Percentiles rank a stretch among this genome's conserved stretches.
phyloP scores from a whole-genome alignment of 2,329 filamentous ascomycete species.

The Fusarium chlamydosporum region DNA sequence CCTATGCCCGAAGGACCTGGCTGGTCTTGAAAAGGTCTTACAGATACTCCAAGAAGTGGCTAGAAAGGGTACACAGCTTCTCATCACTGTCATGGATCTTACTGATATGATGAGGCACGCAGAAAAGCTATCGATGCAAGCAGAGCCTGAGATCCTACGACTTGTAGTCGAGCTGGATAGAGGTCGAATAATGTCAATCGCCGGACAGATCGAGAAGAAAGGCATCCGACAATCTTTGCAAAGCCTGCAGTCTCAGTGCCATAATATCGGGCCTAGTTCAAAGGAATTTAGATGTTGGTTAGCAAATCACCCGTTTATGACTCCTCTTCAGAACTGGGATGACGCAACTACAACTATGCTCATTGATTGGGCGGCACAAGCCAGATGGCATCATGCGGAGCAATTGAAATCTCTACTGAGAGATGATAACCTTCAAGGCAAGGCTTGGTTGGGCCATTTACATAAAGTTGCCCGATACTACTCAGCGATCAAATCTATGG shows the following conservation, averaged over 20 bases:
- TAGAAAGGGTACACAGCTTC: neutral
- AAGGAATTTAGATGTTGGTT: neutral
- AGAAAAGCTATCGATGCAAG: slow-evolving; percentile 24
- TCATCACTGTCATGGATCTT: accelerated
- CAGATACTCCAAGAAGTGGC: slow-evolving; percentile 16
- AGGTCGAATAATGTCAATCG: slow-evolving; percentile 1
- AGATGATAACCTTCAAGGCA: neutral
- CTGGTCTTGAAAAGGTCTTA: neutral
- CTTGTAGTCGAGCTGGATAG: slow-evolving; percentile 10
- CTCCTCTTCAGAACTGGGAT: neutral
- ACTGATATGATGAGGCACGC: neutral
- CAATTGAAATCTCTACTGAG: slow-evolving; percentile 38
- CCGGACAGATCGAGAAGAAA: neutral
- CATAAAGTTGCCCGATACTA: slow-evolving; percentile 52
- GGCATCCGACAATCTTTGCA: neutral
- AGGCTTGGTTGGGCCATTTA: slow-evolving; percentile 31
- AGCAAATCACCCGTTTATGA: neutral
- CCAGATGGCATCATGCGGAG: slow-evolving; percentile 46
- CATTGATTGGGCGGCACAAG: slow-evolving; percentile 49
- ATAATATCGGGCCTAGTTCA: neutral
- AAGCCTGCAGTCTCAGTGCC: accelerated
- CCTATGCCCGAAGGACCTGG: neutral
- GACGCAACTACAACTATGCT: neutral
- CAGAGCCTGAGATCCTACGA: slow-evolving; percentile 18
- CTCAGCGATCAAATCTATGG: slow-evolving; percentile 48